Evolutionary conservation across 2,329 filamentous ascomycete genomes (phyloP).

Genomic region (Whalleya microplaca): DNA sequence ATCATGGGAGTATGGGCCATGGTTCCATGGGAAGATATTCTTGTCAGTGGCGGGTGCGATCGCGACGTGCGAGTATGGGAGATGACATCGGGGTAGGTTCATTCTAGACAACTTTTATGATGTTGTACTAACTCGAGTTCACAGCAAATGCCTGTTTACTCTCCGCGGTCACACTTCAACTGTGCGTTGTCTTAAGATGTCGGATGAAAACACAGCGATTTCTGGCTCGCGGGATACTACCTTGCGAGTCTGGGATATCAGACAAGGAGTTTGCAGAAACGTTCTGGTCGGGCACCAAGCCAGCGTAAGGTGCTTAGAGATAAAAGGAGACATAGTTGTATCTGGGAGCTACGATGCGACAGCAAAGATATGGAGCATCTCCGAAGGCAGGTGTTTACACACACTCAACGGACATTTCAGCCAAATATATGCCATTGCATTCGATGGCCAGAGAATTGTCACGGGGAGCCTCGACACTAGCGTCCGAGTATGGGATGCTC

Average conservation of each 20-base stretch:
- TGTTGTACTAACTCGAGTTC: slow-evolving; percentile 32
- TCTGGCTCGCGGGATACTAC: slow-evolving; percentile 96
- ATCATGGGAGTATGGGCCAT: slow-evolving; percentile 99
- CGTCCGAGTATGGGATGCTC: slow-evolving; percentile 94
- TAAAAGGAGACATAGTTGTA: slow-evolving; percentile 96
- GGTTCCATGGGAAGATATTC: slow-evolving; percentile 94
- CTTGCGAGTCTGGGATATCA: slow-evolving; percentile 91
- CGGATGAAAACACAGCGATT: slow-evolving; percentile 89
- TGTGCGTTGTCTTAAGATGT: slow-evolving; percentile 97
- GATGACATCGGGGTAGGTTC: slow-evolving; percentile 80
- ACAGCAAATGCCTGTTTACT: slow-evolving; percentile 75
- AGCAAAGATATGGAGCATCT: slow-evolving; percentile 97
- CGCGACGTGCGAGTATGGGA: slow-evolving; percentile 97
- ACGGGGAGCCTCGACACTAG: slow-evolving; percentile 97
- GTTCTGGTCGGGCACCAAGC: slow-evolving; percentile 94
- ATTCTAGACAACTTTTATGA: neutral
- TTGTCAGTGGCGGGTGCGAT: slow-evolving; percentile 96
- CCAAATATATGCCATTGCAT: slow-evolving; percentile 98
- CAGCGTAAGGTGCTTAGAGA: slow-evolving; percentile 92
- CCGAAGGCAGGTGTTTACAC: slow-evolving; percentile 87
- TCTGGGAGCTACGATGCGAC: slow-evolving; percentile 98
- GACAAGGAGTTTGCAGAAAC: slow-evolving; percentile 84
- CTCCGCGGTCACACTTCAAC: slow-evolving; percentile 95
- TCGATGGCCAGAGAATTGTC: slow-evolving; percentile 90
- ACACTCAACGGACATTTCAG: slow-evolving; percentile 95